These are phyloP conservation scores for Boletus rex-veris DNA, from an alignment of 768 basidiomycete genomes.

Conservation along the genomic window DNA sequence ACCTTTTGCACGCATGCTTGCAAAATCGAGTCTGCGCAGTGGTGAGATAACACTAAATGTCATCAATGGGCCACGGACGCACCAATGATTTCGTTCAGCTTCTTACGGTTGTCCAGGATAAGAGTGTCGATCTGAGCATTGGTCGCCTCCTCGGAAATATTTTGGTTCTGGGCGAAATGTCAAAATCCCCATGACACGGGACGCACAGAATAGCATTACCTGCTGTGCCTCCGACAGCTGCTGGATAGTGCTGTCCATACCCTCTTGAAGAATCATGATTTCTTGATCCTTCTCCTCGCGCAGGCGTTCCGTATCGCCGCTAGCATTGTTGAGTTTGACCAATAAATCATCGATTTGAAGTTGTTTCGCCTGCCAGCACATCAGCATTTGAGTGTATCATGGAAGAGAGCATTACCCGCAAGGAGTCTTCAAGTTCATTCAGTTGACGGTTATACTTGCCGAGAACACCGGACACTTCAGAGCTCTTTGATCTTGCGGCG, in stretches of 20 bases:
- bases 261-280: slow-evolving; percentile 91
- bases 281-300: slow-evolving; percentile 98
- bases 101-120: slow-evolving; percentile 95
- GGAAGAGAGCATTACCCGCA: slow-evolving; percentile 56
- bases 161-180: slow-evolving; percentile 58
- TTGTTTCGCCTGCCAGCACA: slow-evolving; percentile 74
- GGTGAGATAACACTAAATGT: slow-evolving; percentile 13
- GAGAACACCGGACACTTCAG: slow-evolving; percentile 85
- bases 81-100: slow-evolving; percentile 97
- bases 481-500: slow-evolving; percentile 83
- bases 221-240: slow-evolving; percentile 84
- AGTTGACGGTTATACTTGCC: slow-evolving; percentile 95
- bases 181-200: background rate
- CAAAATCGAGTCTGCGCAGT: slow-evolving; percentile 82
- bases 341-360: slow-evolving; percentile 93
- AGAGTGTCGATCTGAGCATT: slow-evolving; percentile 97
- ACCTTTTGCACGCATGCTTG: slow-evolving; percentile 96
- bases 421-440: slow-evolving; percentile 92
- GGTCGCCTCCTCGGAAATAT: slow-evolving; percentile 82
- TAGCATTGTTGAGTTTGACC: slow-evolving; percentile 69
- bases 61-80: slow-evolving; percentile 10
- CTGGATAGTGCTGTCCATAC: slow-evolving; percentile 89
- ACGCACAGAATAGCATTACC: slow-evolving; percentile 40
- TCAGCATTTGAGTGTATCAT: slow-evolving; percentile 10
- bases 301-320: slow-evolving; percentile 72